phyloP scores from a whole-genome alignment of 345 rosid species.

The Euphorbia pulcherrima region DNA sequence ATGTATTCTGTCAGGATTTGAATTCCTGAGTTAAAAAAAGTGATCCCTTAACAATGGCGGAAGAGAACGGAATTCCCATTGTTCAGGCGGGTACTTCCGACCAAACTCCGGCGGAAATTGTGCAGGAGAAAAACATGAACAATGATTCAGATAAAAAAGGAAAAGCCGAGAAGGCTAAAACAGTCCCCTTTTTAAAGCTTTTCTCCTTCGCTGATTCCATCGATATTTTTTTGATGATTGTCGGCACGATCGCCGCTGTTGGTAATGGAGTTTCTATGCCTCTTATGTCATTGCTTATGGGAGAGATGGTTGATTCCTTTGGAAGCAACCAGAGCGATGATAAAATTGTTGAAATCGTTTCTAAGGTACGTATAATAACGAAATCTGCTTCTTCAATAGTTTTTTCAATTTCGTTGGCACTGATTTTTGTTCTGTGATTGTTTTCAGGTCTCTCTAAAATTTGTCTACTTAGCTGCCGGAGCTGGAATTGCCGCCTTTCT shows the following conservation, averaged over 20 bases:
- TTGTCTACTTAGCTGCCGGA: constrained; percentile 36
- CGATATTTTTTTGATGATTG: constrained; percentile 28
- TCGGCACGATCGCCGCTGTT: constrained; percentile 32
- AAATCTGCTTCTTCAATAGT: too few relatives aligned
- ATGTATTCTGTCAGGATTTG: not conserved
- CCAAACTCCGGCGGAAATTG: not conserved
- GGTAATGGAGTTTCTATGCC: constrained; percentile 37
- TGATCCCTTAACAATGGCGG: not conserved
- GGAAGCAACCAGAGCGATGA: constrained; percentile 25
- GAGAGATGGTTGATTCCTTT: constrained; percentile 35
- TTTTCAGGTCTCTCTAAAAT: constrained; percentile 34
- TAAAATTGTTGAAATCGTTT: constrained; percentile 22
- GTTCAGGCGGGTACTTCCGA: constrained; percentile 4
- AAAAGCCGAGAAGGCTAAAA: constrained; percentile 11
- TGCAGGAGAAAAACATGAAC: not conserved
- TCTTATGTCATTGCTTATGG: constrained; percentile 34
- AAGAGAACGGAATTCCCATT: constrained; percentile 12
- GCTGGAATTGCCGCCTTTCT: constrained; percentile 23
- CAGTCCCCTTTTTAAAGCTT: constrained; percentile 35
- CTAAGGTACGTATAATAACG: constrained; percentile 26
- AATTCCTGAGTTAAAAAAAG: not conserved
- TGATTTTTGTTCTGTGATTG: not conserved
- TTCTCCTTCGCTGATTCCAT: constrained; percentile 38
- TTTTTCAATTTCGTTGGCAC: not conserved
- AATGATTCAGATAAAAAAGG: not conserved